These are phyloP conservation scores for Gentiana macrophylla DNA, from an alignment of 257 asterid species.

Conservation along the genomic window DNA sequence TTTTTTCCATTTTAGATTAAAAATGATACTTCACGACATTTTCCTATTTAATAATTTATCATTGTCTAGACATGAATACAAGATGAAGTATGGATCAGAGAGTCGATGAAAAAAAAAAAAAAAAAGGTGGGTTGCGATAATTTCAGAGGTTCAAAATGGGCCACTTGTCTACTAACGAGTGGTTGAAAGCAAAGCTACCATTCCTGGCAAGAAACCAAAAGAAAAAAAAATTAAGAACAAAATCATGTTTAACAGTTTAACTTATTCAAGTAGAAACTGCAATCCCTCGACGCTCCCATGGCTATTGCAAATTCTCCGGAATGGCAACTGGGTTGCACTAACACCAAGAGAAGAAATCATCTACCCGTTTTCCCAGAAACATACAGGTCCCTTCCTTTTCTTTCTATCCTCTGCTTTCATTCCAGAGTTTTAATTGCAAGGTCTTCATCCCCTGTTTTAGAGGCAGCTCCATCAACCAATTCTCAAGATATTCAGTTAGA, in stretches of 20 bases:
- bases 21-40: no score
- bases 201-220: slow-evolving; percentile 22
- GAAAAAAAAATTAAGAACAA: neutral
- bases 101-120: no score
- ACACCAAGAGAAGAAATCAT: slow-evolving; percentile 16
- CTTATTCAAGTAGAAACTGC: neutral
- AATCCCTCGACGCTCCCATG: slow-evolving; percentile 19
- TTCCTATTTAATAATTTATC: no score
- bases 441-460: slow-evolving; percentile 46
- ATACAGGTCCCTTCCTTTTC: slow-evolving; percentile 21
- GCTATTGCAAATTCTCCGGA: slow-evolving; percentile 53
- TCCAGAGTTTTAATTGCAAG: slow-evolving; percentile 30
- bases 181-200: slow-evolving; percentile 30
- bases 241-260: slow-evolving; percentile 1
- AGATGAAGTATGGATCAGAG: no score
- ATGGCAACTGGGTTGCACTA: slow-evolving; percentile 38
- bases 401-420: slow-evolving; percentile 34
- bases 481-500: slow-evolving; percentile 34
- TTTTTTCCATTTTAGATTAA: no score
- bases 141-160: slow-evolving; percentile 12
- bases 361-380: slow-evolving; percentile 12
- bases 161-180: slow-evolving; percentile 36
- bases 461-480: slow-evolving; percentile 10
- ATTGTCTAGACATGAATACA: no score
- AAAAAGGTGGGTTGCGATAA: no score